These are phyloP conservation scores for Trichaptum fuscoviolaceum DNA, from an alignment of 768 basidiomycete genomes.

Conservation along the genomic window DNA sequence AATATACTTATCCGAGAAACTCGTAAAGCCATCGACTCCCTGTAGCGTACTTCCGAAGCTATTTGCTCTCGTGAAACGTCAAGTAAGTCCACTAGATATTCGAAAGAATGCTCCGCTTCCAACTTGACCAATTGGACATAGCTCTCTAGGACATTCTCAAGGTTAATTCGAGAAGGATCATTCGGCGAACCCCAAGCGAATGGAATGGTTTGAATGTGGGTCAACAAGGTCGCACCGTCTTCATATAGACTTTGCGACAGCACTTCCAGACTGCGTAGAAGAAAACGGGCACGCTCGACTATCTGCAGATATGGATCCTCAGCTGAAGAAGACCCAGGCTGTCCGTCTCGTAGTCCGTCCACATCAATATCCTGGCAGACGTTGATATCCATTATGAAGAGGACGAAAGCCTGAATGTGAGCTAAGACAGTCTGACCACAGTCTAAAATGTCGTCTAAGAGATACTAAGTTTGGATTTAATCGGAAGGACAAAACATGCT, in stretches of 20 bases:
- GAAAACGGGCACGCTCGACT: constrained; percentile 61
- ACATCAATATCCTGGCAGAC: constrained; percentile 80
- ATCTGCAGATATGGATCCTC: constrained; percentile 55
- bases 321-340: constrained; percentile 33
- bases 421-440: constrained; percentile 46
- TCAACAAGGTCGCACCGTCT: constrained; percentile 55
- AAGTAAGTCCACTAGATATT: background rate
- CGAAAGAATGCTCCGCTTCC: background rate
- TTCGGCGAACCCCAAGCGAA: background rate
- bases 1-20: constrained; percentile 65
- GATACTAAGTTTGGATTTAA: background rate
- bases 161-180: background rate
- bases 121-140: background rate
- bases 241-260: constrained; percentile 72
- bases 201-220: constrained; percentile 38
- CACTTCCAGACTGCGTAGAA: constrained; percentile 67
- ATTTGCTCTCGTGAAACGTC: background rate
- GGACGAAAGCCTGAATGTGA: constrained; percentile 53
- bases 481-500: background rate
- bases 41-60: constrained; percentile 32
- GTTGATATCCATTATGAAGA: constrained; percentile 63
- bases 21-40: constrained; percentile 72
- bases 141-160: background rate
- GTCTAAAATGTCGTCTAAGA: background rate
- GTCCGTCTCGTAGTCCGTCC: constrained; percentile 55